Evolutionary conservation across 495 filamentous ascomycete species (phyloP).

Genomic region (Pyrenopolyporus hunteri): DNA sequence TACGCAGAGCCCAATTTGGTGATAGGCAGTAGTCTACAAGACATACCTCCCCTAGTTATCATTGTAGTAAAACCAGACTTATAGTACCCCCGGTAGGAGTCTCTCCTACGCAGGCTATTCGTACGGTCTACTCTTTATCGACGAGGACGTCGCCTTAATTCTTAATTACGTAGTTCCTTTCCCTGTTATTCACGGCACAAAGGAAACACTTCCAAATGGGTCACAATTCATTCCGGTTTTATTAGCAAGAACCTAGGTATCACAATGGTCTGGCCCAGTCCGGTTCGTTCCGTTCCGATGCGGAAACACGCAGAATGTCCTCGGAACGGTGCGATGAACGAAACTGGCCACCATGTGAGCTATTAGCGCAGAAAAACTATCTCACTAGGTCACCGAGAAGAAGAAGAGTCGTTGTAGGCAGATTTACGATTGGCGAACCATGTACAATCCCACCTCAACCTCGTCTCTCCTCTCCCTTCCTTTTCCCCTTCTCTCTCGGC

Average conservation of each 20-base stretch:
- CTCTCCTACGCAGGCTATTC: no score
- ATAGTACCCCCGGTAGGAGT: no score
- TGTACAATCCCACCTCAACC: not conserved
- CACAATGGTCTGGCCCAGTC: conserved; percentile 22
- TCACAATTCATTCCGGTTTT: conserved; percentile 28
- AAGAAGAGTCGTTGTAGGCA: conserved; percentile 1
- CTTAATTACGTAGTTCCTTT: no score
- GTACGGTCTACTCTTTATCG: no score
- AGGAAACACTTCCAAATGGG: no score
- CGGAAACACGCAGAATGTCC: not conserved
- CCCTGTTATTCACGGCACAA: no score
- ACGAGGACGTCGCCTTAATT: no score
- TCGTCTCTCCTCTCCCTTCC: not conserved
- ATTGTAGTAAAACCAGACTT: no score
- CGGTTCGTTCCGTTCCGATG: not conserved
- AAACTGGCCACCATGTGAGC: not conserved
- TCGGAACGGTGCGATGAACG: no score
- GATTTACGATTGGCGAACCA: not conserved
- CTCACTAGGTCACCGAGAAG: not conserved
- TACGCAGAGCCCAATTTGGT: no score
- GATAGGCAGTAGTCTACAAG: no score
- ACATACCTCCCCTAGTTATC: no score
- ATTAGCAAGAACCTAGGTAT: conserved; percentile 39
- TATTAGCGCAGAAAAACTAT: not conserved
- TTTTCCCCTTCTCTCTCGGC: not conserved